phyloP scores from a whole-genome alignment of 2,329 filamentous ascomycete genomes.

The Botrytis cinerea region DNA sequence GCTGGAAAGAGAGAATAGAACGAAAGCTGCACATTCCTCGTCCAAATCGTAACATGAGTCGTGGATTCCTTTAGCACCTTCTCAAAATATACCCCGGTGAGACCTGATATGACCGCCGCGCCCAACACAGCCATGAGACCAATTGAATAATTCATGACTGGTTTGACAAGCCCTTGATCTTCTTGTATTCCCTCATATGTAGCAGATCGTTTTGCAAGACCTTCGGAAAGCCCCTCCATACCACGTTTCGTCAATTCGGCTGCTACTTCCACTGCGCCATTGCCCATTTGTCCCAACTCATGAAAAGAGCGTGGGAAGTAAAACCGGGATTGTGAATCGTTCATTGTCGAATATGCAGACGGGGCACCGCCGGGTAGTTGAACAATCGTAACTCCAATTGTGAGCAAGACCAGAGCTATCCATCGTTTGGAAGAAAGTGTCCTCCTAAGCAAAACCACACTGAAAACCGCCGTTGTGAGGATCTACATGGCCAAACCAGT shows the following conservation, averaged over 20 bases:
- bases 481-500: slow-evolving; percentile 53
- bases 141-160: slow-evolving; percentile 72
- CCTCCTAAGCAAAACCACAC: slow-evolving; percentile 72
- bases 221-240: slow-evolving; percentile 48
- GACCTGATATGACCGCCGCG: slow-evolving; percentile 76
- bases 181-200: slow-evolving; percentile 87
- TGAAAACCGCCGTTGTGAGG: slow-evolving; percentile 85
- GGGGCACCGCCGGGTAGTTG: slow-evolving; percentile 69
- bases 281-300: slow-evolving; percentile 67
- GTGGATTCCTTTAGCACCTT: slow-evolving; percentile 89
- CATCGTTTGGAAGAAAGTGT: slow-evolving; percentile 73
- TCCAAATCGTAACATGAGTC: slow-evolving; percentile 78
- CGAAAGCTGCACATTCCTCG: slow-evolving; percentile 90
- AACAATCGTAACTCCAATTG: slow-evolving; percentile 80
- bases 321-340: slow-evolving; percentile 55
- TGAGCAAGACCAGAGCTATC: slow-evolving; percentile 76
- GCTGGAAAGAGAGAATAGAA: slow-evolving; percentile 93
- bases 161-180: slow-evolving; percentile 52
- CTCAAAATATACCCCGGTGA: slow-evolving; percentile 86
- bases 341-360: slow-evolving; percentile 60
- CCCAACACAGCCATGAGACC: slow-evolving; percentile 77
- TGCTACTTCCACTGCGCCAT: slow-evolving; percentile 52
- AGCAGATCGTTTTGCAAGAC: slow-evolving; percentile 69
- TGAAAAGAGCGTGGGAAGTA: slow-evolving; percentile 80
- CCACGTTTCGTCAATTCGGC: slow-evolving; percentile 53